Evolutionary conservation across 2,329 filamentous ascomycete genomes (phyloP), one percentile per base, ranked within the genome.

Genomic region (Fusarium xylarioides): DNA sequence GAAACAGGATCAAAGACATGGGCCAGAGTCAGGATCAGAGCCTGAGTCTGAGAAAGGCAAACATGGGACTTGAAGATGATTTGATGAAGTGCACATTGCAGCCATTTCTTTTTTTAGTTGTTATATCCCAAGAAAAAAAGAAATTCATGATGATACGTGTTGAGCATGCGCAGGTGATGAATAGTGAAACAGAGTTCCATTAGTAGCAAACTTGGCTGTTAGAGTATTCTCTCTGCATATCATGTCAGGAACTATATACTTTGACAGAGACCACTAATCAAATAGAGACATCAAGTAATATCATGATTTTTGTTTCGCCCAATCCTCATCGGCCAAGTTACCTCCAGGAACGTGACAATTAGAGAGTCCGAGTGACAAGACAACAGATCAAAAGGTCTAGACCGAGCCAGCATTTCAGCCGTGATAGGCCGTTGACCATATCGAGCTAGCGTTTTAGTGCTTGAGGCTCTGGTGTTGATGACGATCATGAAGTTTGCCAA

Each of bases 391-490:
- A 46, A 50, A 44, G 26, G 69, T 54, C 69, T 66, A 66, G 69
- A 60, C 58, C 68, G 23, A 40, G 30, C 35, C 52, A 52, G 38
- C 30, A 47, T 35, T 30, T 35, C 32, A 56, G 23, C 26, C 37
- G 34, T 50, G 30, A 60, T 43, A 53, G 32, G 37, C n/a, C 37
- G 43, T 44, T 60, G 53, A 37, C 57, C 66, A 63, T 55, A 71
- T 58, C 21, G 26, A 63, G 66, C 53, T 73, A 67, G 70, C 56
- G 63, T 42, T 65, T 66, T 50, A 32, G 28, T 59, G 49, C 40
- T 73, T 73, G 70, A 73, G 60, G 70, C 66, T 73, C 70, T 62
- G 44, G 38, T 66, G 53, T 66, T 73, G 43, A 73, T 73, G 70
- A 73, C 66, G 40, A 73, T 73, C 70, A 73, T 60, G 59, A 73